Percentiles rank a stretch among this genome's conserved stretches.
Conservation (phyloP, 805 yeast genomes). For the Komagataella mondaviorum region DNA sequence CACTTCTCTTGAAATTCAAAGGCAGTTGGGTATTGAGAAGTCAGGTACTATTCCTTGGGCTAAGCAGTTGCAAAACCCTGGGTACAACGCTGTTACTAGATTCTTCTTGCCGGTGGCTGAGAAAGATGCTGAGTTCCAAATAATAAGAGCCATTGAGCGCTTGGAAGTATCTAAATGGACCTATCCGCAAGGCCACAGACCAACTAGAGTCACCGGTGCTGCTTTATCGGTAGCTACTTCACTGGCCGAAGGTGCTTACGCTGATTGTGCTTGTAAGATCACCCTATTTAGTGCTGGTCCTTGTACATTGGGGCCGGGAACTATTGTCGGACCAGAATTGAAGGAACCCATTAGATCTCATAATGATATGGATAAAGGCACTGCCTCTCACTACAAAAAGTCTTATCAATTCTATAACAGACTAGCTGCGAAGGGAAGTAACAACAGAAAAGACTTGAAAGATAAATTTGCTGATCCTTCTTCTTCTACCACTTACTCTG, state of each 20-base stretch:
- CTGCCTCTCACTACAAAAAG: constrained; percentile 76
- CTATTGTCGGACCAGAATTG: constrained; percentile 81
- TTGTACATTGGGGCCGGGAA: constrained; percentile 88
- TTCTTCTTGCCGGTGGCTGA: constrained; percentile 21
- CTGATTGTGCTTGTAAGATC: constrained; percentile 80
- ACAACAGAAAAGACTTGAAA: constrained; percentile 20
- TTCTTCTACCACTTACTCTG: constrained; percentile 53
- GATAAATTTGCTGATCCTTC: constrained; percentile 22
- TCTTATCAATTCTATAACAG: constrained; percentile 73
- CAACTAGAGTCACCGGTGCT: constrained; percentile 86
- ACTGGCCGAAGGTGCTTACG: constrained; percentile 68
- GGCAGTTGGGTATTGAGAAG: constrained; percentile 20
- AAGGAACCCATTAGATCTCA: constrained; percentile 97
- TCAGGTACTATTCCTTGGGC: constrained; percentile 22
- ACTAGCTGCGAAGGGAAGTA: constrained; percentile 59
- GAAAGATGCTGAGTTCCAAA: constrained; percentile 58
- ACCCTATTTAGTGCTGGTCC: constrained; percentile 92
- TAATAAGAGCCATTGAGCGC: constrained; percentile 67
- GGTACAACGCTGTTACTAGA: constrained; percentile 23
- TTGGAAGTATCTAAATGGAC: constrained; percentile 61
- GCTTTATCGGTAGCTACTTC: constrained; percentile 80
- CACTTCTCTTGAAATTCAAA: constrained; percentile 21
- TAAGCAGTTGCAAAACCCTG: constrained; percentile 22
- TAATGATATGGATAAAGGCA: constrained; percentile 86
- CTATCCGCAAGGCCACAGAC: constrained; percentile 69